Base-by-base conservation (phyloP, 2,329 filamentous ascomycete species). In the Aspergillus jensenii region DNA sequence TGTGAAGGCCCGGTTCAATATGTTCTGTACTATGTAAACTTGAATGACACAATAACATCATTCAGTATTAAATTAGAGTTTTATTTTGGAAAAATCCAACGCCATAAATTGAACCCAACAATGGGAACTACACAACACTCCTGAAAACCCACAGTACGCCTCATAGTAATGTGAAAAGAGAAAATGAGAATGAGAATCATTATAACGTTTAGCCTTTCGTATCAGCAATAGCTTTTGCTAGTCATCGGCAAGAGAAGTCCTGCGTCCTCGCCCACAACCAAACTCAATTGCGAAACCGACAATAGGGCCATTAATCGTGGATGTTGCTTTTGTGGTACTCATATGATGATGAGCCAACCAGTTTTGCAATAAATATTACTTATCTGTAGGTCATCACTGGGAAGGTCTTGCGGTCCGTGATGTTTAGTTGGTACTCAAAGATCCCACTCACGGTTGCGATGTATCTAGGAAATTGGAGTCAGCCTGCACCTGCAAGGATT, bases 391-490 rank as follows among this genome's bases (percentile, higher is more conserved):
- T 71, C 45, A 79, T 71, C 8, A 73, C 67, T 23, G 79, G 78
- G 59, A 80, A 80, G 9, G 74, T 78, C 67, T 79, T 80, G 51
- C 79, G 77, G 60, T 80, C 78, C 40, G 74, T 71, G 43, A 78
- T 66, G 59, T 81, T 79, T 59, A 81, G 61, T 41, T 76, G 71
- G 61, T 75, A 79, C 63, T 81, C 76, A 53, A 79, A 79, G 25
- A 81, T 80, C 17, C 79, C 79, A 59, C 78, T 72, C 47, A 79
- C 71, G 6, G 78, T 79, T n/a, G 74, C 79, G 59, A 79, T 72
- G 58, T 78, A 81, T 61, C 79, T 81, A 59, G 23, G 46, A 25
- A 17, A 23, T 19, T 49, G 14, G 48, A 37, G 47, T 64, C 53
- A 65, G 62, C 56, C 54, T 48, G 56, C 27, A 55, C 39, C 50